Evolutionary conservation across 2,329 filamentous ascomycete genomes (phyloP).

Genomic region (Fusarium penzigii): DNA sequence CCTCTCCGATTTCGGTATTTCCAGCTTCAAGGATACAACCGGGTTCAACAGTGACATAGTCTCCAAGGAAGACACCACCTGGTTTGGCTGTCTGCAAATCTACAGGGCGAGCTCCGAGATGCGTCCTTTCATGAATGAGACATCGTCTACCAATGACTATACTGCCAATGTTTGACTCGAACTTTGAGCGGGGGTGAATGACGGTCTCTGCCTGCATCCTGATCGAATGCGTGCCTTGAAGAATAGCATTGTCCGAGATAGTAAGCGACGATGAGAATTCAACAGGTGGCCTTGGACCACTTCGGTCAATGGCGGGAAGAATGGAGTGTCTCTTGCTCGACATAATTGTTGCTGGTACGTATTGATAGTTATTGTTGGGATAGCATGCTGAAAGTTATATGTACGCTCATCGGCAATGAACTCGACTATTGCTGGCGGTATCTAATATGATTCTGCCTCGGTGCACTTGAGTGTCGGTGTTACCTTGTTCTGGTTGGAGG

Average conservation of each 20-base stretch:
- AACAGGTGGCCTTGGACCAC: slow-evolving; percentile 61
- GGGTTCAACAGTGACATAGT: slow-evolving; percentile 64
- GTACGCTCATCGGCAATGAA: background rate
- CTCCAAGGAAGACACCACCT: slow-evolving; percentile 57
- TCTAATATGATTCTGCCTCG: no score
- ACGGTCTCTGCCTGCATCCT: slow-evolving; percentile 76
- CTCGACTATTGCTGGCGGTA: no score
- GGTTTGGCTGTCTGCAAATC: slow-evolving; percentile 25
- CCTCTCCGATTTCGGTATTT: slow-evolving; percentile 62
- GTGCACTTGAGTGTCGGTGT: no score
- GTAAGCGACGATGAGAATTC: slow-evolving; percentile 61
- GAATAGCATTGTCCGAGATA: slow-evolving; percentile 62
- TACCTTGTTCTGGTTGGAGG: slow-evolving; percentile 1
- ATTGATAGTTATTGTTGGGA: background rate
- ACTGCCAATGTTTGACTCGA: slow-evolving; percentile 77
- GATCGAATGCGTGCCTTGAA: slow-evolving; percentile 75
- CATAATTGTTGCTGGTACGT: slow-evolving; percentile 23
- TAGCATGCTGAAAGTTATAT: background rate
- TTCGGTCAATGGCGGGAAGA: slow-evolving; percentile 52
- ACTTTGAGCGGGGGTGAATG: slow-evolving; percentile 80
- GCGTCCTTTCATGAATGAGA: slow-evolving; percentile 73
- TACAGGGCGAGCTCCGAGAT: slow-evolving; percentile 49
- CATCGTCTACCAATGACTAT: slow-evolving; percentile 80
- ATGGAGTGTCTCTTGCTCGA: slow-evolving; percentile 58
- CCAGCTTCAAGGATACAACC: slow-evolving; percentile 63